Evolutionary conservation across 352 stramenopile species (phyloP).

Genomic region (Phytophthora cryptogea): DNA sequence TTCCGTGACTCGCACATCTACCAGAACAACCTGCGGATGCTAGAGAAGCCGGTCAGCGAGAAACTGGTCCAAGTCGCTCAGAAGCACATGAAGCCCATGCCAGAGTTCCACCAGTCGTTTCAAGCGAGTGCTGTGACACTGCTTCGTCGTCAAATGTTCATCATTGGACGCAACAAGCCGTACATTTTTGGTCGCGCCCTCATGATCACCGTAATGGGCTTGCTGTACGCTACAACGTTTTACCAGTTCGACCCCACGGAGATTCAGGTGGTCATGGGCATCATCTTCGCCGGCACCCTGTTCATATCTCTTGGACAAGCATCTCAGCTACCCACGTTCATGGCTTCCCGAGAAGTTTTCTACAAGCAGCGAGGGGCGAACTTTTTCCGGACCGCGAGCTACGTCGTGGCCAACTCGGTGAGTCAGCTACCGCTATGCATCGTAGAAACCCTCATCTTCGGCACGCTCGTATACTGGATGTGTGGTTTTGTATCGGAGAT

Average conservation of each 20-base stretch:
- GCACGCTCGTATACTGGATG: slow-evolving; percentile 80
- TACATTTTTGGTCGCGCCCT: slow-evolving; percentile 48
- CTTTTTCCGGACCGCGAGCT: slow-evolving; percentile 54
- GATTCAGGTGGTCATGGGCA: slow-evolving; percentile 64
- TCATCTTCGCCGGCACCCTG: slow-evolving; percentile 83
- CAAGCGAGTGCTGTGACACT: slow-evolving; percentile 33
- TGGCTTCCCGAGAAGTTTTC: slow-evolving; percentile 21
- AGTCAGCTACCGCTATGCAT: slow-evolving; percentile 42
- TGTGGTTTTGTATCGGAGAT: slow-evolving; percentile 50
- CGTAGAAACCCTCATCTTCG: slow-evolving; percentile 68
- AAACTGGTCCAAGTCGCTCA: slow-evolving; percentile 80
- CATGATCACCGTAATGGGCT: slow-evolving; percentile 50
- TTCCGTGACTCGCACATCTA: slow-evolving; percentile 49
- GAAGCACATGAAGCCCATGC: slow-evolving; percentile 38
- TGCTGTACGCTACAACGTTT: slow-evolving; percentile 47
- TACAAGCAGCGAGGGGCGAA: slow-evolving; percentile 27
- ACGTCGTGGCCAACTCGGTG: slow-evolving; percentile 50
- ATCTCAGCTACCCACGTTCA: slow-evolving; percentile 24
- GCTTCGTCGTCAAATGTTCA: slow-evolving; percentile 59
- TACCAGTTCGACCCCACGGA: slow-evolving; percentile 37
- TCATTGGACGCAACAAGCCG: slow-evolving; percentile 61
- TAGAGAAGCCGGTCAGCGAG: slow-evolving; percentile 84
- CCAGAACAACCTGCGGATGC: slow-evolving; percentile 56
- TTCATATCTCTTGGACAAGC: slow-evolving; percentile 29
- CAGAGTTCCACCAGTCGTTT: slow-evolving; percentile 38